Evolutionary conservation across 495 filamentous ascomycete genomes (phyloP).

Genomic region (Talaromyces thailandensis): DNA sequence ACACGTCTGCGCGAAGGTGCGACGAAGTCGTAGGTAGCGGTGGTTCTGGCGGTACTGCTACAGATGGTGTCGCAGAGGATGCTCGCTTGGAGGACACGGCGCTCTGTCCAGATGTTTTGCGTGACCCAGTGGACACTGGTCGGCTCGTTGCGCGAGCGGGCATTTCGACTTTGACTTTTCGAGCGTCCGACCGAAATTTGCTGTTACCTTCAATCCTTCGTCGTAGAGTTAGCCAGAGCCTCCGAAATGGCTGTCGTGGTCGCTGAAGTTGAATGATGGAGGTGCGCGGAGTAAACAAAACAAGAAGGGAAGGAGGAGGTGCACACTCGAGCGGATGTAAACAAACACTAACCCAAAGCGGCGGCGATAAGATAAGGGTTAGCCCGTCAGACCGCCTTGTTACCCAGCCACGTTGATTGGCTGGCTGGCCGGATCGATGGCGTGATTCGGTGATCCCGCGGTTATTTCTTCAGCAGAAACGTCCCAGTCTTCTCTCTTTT

Average conservation of each 20-base stretch:
- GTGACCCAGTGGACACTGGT: constrained; percentile 43
- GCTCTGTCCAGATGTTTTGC: constrained; percentile 49
- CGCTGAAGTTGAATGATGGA: neutral
- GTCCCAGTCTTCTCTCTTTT: neutral
- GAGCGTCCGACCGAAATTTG: neutral
- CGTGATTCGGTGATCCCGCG: constrained; percentile 3
- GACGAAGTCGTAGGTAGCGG: constrained; percentile 44
- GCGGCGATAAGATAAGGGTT: constrained; percentile 29
- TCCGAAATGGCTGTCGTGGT: neutral
- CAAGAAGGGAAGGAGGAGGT: constrained; percentile 7
- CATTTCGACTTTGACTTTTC: constrained; percentile 39
- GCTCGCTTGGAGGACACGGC: constrained; percentile 49
- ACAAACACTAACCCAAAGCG: constrained; percentile 39
- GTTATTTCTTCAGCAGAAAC: neutral
- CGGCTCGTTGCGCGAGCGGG: constrained; percentile 53
- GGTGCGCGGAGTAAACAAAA: constrained; percentile 7
- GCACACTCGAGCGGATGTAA: constrained; percentile 24
- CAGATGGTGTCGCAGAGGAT: constrained; percentile 50
- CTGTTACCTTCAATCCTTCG: neutral
- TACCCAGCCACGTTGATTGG: constrained; percentile 16
- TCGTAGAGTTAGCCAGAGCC: neutral
- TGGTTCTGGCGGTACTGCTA: constrained; percentile 65
- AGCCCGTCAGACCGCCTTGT: constrained; percentile 12
- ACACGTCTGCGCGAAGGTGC: constrained; percentile 65
- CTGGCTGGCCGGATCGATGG: constrained; percentile 1